Evolutionary conservation across 73 alveolate species (phyloP), one percentile per base, ranked within the genome.

Genomic region (Urostyla sp.): DNA sequence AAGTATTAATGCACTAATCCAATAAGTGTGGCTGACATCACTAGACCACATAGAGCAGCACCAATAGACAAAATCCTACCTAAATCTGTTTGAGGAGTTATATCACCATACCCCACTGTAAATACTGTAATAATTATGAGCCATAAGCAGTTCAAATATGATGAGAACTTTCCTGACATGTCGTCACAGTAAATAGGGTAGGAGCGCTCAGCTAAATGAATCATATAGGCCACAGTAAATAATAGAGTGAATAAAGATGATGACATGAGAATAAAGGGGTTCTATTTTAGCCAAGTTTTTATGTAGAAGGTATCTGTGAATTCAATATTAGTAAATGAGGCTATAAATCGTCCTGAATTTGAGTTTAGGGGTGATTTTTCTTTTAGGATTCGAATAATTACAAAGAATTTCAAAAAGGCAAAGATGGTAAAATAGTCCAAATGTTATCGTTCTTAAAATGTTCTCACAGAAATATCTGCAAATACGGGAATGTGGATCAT

Each of bases 91-190:
- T 27, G 31, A 11, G 85, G 85, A 16, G 75, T 30, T 15, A 73
- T 50, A 32, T 73, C 85, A 2, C 85, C 85, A 73, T 73, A 73
- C 2, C 85, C 85, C 56, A 73, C 85, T 21, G 85, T 73, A 34
- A 73, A 73, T 26, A 73, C 85, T 13, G 85, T 73, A 6, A 73
- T 61, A 13, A 73, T 73, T 5, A 73, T 51, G 6, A 73, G 75
- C 85, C 85, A 73, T 8, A 73, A 28, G 3, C 75, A n/a, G 38
- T 73, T 73, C 13, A 52, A 73, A 48, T 73, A 73, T 0, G 85
- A 44, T 11, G 60, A 31, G 44, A 73, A 73, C 24, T 73, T 73
- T 21, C 85, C 85, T 8, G 57, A 8, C 0, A 27, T n/a, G 11
- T 34, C 60, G 0, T 20, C 45, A 34, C 85, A 73, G 23, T 73